Percentiles rank a stretch among this genome's conserved stretches.
Conservation (phyloP, 768 basidiomycete species). For the Leccinum arenicola region DNA sequence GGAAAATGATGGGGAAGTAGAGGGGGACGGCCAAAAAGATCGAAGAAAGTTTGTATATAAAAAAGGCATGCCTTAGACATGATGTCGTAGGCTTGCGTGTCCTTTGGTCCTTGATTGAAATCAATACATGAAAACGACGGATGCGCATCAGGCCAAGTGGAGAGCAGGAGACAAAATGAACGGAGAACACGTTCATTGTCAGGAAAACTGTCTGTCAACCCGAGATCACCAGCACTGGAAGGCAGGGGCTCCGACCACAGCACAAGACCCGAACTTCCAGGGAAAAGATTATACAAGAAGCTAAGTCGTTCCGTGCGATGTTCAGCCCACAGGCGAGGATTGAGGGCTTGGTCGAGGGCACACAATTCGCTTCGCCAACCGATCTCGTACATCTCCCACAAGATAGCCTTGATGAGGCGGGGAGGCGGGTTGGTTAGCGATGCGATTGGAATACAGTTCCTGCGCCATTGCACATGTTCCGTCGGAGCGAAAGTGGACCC, state of each 20-base stretch:
- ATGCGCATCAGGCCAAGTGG: background rate
- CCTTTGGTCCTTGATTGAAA: no score
- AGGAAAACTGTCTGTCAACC: background rate
- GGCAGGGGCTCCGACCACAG: background rate
- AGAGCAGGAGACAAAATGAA: background rate
- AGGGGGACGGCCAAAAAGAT: constrained; percentile 1
- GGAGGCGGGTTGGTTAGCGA: background rate
- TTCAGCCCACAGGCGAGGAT: constrained; percentile 4
- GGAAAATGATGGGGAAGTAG: background rate
- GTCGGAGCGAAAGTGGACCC: background rate
- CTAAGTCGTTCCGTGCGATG: background rate
- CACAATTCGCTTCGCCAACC: constrained; percentile 20
- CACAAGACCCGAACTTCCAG: background rate
- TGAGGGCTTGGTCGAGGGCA: constrained; percentile 15
- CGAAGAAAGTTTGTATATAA: constrained; percentile 1
- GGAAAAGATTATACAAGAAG: background rate
- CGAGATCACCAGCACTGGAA: background rate
- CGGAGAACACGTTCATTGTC: background rate
- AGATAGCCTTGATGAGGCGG: constrained; percentile 4
- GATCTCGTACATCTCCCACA: constrained; percentile 20
- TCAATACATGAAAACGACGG: background rate
- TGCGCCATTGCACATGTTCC: no score
- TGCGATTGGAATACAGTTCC: background rate
- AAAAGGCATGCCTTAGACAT: background rate
- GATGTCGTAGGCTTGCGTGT: background rate